Conservation (phyloP, 2,329 filamentous ascomycete species). For the Arthroderma uncinatum region DNA sequence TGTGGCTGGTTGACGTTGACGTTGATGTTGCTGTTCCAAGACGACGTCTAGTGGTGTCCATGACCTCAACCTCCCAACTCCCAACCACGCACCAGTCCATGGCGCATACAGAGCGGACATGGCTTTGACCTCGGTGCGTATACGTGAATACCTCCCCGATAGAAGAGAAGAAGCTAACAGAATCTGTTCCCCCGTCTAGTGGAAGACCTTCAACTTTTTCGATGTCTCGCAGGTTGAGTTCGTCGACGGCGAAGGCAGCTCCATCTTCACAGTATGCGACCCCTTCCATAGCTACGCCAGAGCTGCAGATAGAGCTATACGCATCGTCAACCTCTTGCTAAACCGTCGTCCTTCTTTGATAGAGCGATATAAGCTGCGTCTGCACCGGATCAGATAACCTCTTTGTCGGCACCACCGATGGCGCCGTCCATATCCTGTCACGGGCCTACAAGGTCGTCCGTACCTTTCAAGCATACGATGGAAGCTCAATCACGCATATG, state of each 20-base stretch:
- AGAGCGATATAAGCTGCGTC: conserved; percentile 64
- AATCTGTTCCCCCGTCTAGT: conserved; percentile 42
- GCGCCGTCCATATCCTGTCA: conserved; percentile 76
- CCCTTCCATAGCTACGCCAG: neutral
- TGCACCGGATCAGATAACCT: conserved; percentile 81
- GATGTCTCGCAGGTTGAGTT: conserved; percentile 77
- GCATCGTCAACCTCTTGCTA: neutral
- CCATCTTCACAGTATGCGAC: conserved; percentile 61
- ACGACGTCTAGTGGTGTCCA: too few species aligned
- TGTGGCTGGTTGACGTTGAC: neutral
- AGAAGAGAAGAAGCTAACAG: conserved; percentile 1
- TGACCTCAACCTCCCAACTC: neutral
- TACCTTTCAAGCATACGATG: conserved; percentile 77
- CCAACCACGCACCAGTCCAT: conserved; percentile 15
- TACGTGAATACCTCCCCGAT: neutral
- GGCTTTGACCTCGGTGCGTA: conserved; percentile 35
- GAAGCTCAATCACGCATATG: conserved; percentile 70
- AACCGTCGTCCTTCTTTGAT: conserved; percentile 9
- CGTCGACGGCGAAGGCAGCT: conserved; percentile 65
- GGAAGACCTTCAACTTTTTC: conserved; percentile 99
- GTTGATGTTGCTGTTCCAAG: too few species aligned
- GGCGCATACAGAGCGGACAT: conserved; percentile 28
- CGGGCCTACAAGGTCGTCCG: conserved; percentile 76
- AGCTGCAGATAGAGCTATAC: neutral
- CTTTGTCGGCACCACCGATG: conserved; percentile 77